Evolutionary conservation across 2,329 filamentous ascomycete genomes (phyloP).

Genomic region (Botrytis galanthina): DNA sequence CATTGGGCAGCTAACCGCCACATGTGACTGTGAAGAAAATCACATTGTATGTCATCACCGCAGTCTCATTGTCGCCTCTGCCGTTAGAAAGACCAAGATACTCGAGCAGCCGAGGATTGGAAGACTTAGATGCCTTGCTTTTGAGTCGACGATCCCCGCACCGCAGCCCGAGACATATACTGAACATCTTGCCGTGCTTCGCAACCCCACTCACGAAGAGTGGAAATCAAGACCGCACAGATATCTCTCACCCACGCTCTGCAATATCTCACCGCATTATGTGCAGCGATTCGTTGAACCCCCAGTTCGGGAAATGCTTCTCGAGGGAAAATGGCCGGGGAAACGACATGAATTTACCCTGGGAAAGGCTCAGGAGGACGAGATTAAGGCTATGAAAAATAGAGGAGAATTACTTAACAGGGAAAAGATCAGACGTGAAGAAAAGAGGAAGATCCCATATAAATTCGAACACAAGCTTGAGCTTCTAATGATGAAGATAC

Average conservation of each 20-base stretch:
- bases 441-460: not conserved
- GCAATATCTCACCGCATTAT: not conserved
- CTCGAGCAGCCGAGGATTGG: too few relatives aligned
- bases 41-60: not conserved
- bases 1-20: fast-evolving
- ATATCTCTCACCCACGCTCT: not conserved
- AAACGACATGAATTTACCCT: not conserved
- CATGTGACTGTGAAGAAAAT: not conserved
- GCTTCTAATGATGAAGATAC: not conserved
- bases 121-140: not conserved
- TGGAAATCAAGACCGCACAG: not conserved
- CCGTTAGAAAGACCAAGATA: not conserved
- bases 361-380: fast-evolving
- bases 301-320: fast-evolving
- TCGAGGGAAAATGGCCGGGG: too few relatives aligned
- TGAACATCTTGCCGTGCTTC: not conserved
- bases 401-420: fast-evolving
- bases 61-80: not conserved
- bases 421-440: not conserved
- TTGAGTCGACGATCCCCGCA: not conserved
- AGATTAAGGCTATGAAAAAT: fast-evolving
- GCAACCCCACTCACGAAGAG: not conserved
- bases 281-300: not conserved
- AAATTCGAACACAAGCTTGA: not conserved
- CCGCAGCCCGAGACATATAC: not conserved